phyloP scores from a whole-genome alignment of 1,139 yeast species.

The Geotrichum siamense region DNA sequence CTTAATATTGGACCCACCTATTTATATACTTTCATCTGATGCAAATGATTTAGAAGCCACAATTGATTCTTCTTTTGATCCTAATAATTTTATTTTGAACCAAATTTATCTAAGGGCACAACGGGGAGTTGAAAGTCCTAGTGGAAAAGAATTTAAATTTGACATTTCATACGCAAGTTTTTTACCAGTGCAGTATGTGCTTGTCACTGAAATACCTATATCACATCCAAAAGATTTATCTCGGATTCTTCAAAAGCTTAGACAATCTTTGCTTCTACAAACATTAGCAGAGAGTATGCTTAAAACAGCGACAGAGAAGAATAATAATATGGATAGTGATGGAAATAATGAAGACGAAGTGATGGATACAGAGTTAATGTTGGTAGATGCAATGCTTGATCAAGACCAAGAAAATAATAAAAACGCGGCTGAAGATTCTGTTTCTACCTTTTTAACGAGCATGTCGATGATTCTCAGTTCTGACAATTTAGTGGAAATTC shows the following conservation, averaged over 20 bases:
- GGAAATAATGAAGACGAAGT: slow-evolving; percentile 15
- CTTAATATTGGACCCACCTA: slow-evolving; percentile 31
- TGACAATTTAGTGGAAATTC: not conserved
- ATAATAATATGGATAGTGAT: not conserved
- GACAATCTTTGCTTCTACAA: slow-evolving; percentile 16
- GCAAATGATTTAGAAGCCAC: slow-evolving; percentile 26
- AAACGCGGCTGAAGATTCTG: not conserved
- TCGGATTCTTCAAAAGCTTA: slow-evolving; percentile 21
- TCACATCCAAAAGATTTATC: slow-evolving; percentile 30
- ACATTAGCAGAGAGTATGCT: slow-evolving; percentile 13
- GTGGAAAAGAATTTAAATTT: slow-evolving; percentile 20
- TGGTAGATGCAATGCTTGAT: slow-evolving; percentile 14
- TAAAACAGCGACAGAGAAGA: not conserved
- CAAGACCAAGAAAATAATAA: slow-evolving; percentile 1
- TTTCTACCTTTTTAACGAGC: not conserved
- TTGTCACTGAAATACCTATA: slow-evolving; percentile 30
- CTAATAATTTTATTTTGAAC: slow-evolving; percentile 10
- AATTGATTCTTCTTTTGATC: not conserved
- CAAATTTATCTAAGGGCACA: slow-evolving; percentile 12
- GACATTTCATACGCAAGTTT: slow-evolving; percentile 27
- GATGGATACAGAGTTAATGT: slow-evolving; percentile 16
- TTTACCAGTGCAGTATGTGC: slow-evolving; percentile 29
- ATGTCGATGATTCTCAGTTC: not conserved
- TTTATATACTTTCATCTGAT: slow-evolving; percentile 24
- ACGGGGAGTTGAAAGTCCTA: slow-evolving; percentile 17